Evolutionary conservation across 805 yeast species (phyloP).

Genomic region (Sungouiella blattae): DNA sequence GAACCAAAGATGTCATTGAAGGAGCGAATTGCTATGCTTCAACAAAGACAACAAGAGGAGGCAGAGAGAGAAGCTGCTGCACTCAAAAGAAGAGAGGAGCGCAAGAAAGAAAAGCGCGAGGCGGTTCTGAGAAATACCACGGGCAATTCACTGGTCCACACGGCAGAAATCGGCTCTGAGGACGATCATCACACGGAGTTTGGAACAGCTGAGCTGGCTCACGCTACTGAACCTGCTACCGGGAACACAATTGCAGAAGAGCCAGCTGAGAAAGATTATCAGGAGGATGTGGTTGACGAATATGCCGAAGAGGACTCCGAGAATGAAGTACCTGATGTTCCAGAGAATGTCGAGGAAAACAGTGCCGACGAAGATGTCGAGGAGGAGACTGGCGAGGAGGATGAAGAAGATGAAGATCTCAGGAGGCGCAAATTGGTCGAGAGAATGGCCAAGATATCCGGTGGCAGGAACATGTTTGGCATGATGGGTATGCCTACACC

Average conservation of each 20-base stretch:
- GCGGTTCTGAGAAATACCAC: conserved; percentile 2
- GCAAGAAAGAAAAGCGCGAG: conserved; percentile 31
- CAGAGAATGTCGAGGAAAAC: too few species aligned
- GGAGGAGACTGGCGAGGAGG: conserved; percentile 61
- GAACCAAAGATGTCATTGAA: conserved; percentile 77
- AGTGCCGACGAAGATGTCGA: conserved; percentile 39
- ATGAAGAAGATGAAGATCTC: conserved; percentile 72
- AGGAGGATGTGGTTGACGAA: too few species aligned
- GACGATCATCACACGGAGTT: not conserved
- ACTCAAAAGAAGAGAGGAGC: conserved; percentile 46
- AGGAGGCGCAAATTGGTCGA: conserved; percentile 76
- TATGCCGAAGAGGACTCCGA: conserved; percentile 5
- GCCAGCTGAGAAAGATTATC: too few species aligned
- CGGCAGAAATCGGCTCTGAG: not conserved
- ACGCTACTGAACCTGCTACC: conserved; percentile 3
- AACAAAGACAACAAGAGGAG: conserved; percentile 77
- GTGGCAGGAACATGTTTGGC: conserved; percentile 78
- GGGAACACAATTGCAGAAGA: conserved; percentile 9
- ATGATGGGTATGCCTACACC: conserved; percentile 56
- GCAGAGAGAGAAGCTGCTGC: conserved; percentile 68
- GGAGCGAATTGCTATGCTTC: conserved; percentile 82
- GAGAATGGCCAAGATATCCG: conserved; percentile 94
- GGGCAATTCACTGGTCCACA: not conserved
- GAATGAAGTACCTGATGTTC: conserved; percentile 14
- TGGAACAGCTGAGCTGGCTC: not conserved